These are phyloP conservation scores for Buxus sempervirens DNA, from an alignment of 164 flowering plant genomes.

Conservation along the genomic window DNA sequence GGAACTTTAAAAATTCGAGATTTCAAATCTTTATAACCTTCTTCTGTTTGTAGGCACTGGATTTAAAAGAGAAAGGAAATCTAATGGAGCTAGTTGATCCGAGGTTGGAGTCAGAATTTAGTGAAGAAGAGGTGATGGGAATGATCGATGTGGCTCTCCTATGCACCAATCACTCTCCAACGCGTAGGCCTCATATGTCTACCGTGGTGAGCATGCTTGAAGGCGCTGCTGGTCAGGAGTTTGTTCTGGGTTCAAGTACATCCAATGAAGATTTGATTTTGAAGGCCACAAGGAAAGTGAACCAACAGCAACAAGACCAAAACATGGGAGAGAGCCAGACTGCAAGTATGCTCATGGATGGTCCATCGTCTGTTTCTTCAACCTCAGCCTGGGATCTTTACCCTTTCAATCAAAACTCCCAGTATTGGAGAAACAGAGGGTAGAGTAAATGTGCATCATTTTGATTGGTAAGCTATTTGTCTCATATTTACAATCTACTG, in stretches of 20 bases:
- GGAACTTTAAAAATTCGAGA: background rate
- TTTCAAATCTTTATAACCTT: background rate
- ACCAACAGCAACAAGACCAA: background rate
- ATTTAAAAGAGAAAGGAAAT: slow-evolving; percentile 19
- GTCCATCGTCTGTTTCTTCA: slow-evolving; percentile 23
- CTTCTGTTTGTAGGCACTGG: slow-evolving; percentile 17
- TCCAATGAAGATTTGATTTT: slow-evolving; percentile 11
- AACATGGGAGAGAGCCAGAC: slow-evolving; percentile 5
- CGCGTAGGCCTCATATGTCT: slow-evolving; percentile 32
- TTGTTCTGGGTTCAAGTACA: slow-evolving; percentile 2
- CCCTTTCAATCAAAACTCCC: slow-evolving; percentile 17
- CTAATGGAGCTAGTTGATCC: slow-evolving; percentile 32
- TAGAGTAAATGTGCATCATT: background rate
- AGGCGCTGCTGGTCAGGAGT: slow-evolving; percentile 14
- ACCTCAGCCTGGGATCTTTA: slow-evolving; percentile 18
- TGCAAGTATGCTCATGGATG: slow-evolving; percentile 10
- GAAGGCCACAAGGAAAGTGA: slow-evolving; percentile 9
- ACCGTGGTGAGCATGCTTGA: slow-evolving; percentile 31
- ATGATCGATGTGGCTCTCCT: slow-evolving; percentile 25
- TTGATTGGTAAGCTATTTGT: background rate
- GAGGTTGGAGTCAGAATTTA: slow-evolving; percentile 16
- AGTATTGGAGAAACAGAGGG: slow-evolving; percentile 13
- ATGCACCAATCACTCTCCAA: slow-evolving; percentile 30
- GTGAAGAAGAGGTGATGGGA: slow-evolving; percentile 22
- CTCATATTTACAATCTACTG: too few species aligned